Percentiles rank a stretch among this genome's conserved stretches.
Evolutionary conservation across 768 basidiomycete genomes (phyloP).

Genomic region (Lentinula boryana): DNA sequence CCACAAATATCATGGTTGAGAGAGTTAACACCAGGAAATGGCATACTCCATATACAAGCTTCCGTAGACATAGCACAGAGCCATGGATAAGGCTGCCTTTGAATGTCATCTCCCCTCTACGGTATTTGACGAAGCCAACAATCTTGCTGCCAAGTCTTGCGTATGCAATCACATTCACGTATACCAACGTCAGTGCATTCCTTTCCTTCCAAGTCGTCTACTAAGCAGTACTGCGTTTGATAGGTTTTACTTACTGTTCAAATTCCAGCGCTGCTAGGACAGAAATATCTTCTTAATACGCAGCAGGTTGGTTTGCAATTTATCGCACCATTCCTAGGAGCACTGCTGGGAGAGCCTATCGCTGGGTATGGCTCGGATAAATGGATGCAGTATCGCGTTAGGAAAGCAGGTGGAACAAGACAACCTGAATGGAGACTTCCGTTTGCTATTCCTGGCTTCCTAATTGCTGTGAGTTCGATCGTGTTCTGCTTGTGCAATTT

Average conservation of each 20-base stretch:
- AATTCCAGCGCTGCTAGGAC: neutral
- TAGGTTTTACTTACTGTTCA: slow-evolving; percentile 4
- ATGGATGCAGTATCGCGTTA: slow-evolving; percentile 6
- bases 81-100: neutral
- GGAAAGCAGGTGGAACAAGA: neutral
- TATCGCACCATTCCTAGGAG: neutral
- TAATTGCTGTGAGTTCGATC: neutral
- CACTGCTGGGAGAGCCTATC: slow-evolving; percentile 1
- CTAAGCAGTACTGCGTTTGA: neutral
- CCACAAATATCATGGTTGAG: neutral
- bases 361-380: neutral
- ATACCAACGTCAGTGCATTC: neutral
- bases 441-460: neutral
- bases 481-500: neutral
- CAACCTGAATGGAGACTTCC: slow-evolving; percentile 4
- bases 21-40: neutral
- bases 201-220: neutral
- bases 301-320: slow-evolving; percentile 4
- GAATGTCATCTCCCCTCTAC: neutral
- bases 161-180: neutral
- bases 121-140: neutral
- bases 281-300: neutral
- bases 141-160: neutral
- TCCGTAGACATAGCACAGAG: neutral
- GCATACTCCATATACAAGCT: neutral